These are phyloP conservation scores for Amaranthus cruentus DNA, from an alignment of 148 eudicot species.

Conservation along the genomic window DNA sequence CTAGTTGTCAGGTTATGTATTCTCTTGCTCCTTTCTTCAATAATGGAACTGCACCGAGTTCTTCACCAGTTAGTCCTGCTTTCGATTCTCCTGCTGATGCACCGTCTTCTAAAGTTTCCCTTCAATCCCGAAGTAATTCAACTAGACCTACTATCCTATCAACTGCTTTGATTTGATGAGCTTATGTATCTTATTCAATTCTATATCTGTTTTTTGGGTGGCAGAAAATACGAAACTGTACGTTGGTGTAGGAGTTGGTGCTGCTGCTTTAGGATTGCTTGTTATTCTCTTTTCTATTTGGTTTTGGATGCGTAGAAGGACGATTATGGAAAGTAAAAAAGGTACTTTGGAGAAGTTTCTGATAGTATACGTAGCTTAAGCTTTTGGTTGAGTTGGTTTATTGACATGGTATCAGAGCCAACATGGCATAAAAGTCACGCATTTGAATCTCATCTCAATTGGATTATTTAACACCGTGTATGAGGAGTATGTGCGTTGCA, in stretches of 20 bases:
- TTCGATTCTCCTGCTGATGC: not conserved
- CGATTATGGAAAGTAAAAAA: no score
- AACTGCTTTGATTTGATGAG: not conserved
- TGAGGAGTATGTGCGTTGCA: no score
- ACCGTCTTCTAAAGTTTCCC: not conserved
- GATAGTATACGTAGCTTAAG: no score
- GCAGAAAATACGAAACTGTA: not conserved
- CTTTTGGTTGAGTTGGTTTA: no score
- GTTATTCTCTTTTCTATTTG: not conserved
- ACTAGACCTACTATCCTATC: not conserved
- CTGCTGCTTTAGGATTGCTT: not conserved
- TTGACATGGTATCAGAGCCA: no score
- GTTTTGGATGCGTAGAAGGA: slow-evolving; percentile 1
- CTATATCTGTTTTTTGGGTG: not conserved
- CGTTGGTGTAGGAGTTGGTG: slow-evolving; percentile 3
- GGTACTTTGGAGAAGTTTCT: not conserved
- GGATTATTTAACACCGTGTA: no score
- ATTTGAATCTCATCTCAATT: no score
- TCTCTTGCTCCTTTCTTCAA: slow-evolving; percentile 6
- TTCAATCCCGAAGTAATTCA: not conserved
- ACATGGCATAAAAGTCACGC: no score
- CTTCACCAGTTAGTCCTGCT: not conserved
- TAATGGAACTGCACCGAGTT: not conserved
- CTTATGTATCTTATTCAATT: not conserved
- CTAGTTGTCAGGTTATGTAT: slow-evolving; percentile 16